Evolutionary conservation across 176 grass and related monocot genomes (phyloP).

Genomic region (Carex scoparia): DNA sequence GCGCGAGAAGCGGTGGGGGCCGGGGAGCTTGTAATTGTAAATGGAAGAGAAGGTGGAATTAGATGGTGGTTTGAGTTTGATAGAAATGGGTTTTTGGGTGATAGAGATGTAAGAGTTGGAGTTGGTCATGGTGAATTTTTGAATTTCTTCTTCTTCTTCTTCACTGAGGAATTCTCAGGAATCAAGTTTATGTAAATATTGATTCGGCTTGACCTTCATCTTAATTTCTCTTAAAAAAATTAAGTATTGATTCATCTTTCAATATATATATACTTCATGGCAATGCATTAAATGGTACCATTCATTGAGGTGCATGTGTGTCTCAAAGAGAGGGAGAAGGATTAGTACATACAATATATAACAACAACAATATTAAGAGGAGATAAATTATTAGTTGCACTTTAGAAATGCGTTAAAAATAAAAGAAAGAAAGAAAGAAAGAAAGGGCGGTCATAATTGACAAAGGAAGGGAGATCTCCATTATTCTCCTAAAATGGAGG

Average conservation of each 20-base stretch:
- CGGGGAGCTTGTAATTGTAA: constrained; percentile 7
- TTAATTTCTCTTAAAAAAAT: too few relatives aligned
- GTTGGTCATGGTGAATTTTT: neutral
- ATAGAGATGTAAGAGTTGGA: constrained; percentile 29
- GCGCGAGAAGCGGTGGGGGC: constrained; percentile 13
- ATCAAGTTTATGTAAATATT: too few relatives aligned
- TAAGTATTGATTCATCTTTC: too few relatives aligned
- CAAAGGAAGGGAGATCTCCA: neutral
- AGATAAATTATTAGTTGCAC: too few relatives aligned
- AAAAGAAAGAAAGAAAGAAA: neutral
- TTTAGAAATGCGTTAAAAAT: neutral
- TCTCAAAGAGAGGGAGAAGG: too few relatives aligned
- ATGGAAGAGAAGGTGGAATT: neutral
- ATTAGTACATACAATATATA: too few relatives aligned
- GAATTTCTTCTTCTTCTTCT: neutral
- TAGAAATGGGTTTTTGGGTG: constrained; percentile 20
- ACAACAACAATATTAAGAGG: too few relatives aligned
- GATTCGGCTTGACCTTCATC: too few relatives aligned
- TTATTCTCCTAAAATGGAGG: neutral
- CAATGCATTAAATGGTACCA: neutral
- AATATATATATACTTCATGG: too few relatives aligned
- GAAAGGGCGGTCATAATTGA: too few relatives aligned
- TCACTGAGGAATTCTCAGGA: neutral
- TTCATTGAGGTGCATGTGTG: neutral
- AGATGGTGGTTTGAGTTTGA: constrained; percentile 11